phyloP scores from a whole-genome alignment of 805 yeast genomes.

The Kazachstania martiniae region DNA sequence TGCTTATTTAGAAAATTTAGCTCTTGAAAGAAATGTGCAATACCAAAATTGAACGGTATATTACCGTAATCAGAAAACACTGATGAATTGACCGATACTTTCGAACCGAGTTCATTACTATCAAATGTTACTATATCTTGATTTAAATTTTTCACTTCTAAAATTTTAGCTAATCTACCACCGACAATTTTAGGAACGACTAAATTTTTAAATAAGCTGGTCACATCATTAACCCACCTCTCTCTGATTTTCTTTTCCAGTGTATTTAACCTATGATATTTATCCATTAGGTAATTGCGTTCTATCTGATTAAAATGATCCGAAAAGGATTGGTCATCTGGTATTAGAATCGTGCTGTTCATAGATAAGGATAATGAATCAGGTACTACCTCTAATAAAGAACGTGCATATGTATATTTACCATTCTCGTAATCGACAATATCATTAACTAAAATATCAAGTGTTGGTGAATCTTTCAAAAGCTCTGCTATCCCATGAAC shows the following conservation, averaged over 20 bases:
- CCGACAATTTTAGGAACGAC: slow-evolving; percentile 36
- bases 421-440: slow-evolving; percentile 7
- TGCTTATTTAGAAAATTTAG: slow-evolving; percentile 16
- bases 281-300: slow-evolving; percentile 31
- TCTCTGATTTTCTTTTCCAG: slow-evolving; percentile 5
- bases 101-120: slow-evolving; percentile 25
- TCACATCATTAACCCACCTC: slow-evolving; percentile 15
- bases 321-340: slow-evolving; percentile 32
- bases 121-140: slow-evolving; percentile 14
- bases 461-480: slow-evolving; percentile 29
- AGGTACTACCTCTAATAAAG: not conserved
- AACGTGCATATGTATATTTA: not conserved
- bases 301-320: slow-evolving; percentile 33
- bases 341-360: slow-evolving; percentile 37
- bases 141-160: slow-evolving; percentile 11
- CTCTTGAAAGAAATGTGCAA: slow-evolving; percentile 38
- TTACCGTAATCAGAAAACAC: slow-evolving; percentile 30
- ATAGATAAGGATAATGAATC: not conserved
- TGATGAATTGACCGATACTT: slow-evolving; percentile 28
- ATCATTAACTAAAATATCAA: slow-evolving; percentile 28
- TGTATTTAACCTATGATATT: slow-evolving; percentile 6
- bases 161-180: slow-evolving; percentile 26
- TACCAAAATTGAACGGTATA: slow-evolving; percentile 35
- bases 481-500: slow-evolving; percentile 52
- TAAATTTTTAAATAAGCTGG: slow-evolving; percentile 18